These are phyloP conservation scores for Leonotis leonurus DNA, from an alignment of 257 asterid species.

Conservation along the genomic window DNA sequence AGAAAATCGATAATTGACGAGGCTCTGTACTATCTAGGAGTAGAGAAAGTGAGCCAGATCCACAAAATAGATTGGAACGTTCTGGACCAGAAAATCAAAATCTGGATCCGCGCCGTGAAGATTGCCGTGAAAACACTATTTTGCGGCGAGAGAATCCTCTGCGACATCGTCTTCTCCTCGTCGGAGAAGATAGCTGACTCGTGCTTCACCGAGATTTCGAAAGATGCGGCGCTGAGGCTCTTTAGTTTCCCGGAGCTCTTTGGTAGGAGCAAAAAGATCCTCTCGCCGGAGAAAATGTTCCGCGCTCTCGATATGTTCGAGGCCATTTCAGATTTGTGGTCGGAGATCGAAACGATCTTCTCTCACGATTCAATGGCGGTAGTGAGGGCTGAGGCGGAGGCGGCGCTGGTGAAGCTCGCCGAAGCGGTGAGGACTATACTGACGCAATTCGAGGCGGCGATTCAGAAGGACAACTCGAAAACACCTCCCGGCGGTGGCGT, in stretches of 20 bases:
- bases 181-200: conserved; percentile 49
- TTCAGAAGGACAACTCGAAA: conserved; percentile 66
- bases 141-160: conserved; percentile 56
- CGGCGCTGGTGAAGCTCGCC: conserved; percentile 54
- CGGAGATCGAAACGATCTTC: conserved; percentile 55
- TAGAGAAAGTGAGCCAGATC: conserved; percentile 56
- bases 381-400: conserved; percentile 47
- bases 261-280: conserved; percentile 45
- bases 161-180: conserved; percentile 58
- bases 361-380: conserved; percentile 37
- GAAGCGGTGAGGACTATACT: conserved; percentile 62
- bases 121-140: conserved; percentile 53
- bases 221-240: conserved; percentile 43
- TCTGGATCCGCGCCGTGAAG: conserved; percentile 45
- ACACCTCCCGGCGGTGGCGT: conserved; percentile 51
- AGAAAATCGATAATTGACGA: conserved; percentile 72
- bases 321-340: conserved; percentile 57
- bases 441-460: conserved; percentile 65
- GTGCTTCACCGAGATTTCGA: conserved; percentile 54
- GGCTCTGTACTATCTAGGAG: conserved; percentile 55
- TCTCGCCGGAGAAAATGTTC: conserved; percentile 76
- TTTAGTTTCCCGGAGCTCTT: conserved; percentile 47
- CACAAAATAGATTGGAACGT: conserved; percentile 69
- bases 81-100: conserved; percentile 44
- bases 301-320: conserved; percentile 66